phyloP scores from a whole-genome alignment of 1,284 basidiomycete species.

The Puccinia hordei region DNA sequence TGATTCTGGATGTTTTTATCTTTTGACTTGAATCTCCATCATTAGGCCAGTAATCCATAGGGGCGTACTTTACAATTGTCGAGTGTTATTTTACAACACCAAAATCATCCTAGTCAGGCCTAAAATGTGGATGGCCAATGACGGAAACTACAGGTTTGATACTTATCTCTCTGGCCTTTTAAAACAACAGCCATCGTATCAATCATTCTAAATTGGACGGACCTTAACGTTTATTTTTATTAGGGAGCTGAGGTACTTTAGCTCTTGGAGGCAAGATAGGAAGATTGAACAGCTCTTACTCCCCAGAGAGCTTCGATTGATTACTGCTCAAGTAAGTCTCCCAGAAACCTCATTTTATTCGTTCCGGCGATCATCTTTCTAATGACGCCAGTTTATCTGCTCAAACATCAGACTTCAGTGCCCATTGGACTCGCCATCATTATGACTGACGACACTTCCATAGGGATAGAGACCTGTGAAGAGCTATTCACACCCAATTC shows the following conservation, averaged over 20 bases:
- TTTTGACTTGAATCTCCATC: not conserved
- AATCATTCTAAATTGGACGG: not conserved
- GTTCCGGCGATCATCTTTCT: not conserved
- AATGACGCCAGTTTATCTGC: not conserved
- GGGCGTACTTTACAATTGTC: constrained; percentile 44
- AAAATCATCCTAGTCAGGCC: constrained; percentile 46
- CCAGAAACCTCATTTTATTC: not conserved
- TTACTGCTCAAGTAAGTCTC: constrained; percentile 35
- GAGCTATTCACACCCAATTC: constrained; percentile 49
- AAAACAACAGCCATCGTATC: not conserved
- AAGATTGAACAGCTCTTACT: constrained; percentile 40
- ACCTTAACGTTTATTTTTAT: not conserved
- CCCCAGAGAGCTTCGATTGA: constrained; percentile 22
- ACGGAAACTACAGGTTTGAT: constrained; percentile 47
- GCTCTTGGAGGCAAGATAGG: constrained; percentile 38
- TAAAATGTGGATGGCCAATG: constrained; percentile 51
- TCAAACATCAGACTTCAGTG: constrained; percentile 33
- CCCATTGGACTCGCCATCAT: constrained; percentile 48
- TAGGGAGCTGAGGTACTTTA: constrained; percentile 50
- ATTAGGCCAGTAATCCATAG: constrained; percentile 46
- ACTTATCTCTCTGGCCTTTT: not conserved
- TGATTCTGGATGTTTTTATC: not conserved
- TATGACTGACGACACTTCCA: constrained; percentile 44
- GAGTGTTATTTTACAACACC: constrained; percentile 46
- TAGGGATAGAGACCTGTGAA: constrained; percentile 50